Evolutionary conservation across 176 grass and related monocot species (phyloP), one percentile per base, ranked within the genome.

Genomic region (Juncus effusus): DNA sequence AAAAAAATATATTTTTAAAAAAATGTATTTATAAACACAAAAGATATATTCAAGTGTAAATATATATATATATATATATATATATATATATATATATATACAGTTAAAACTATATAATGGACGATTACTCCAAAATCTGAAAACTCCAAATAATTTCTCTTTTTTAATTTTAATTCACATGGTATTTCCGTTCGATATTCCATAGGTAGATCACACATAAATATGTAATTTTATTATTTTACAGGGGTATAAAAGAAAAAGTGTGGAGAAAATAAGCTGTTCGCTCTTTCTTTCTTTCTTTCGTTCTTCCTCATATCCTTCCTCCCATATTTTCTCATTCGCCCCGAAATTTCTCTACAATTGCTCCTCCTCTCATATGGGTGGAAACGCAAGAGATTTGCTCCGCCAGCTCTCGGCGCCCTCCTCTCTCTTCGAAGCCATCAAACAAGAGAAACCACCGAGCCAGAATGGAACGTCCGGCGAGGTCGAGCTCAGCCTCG

Each of bases 401-500:
- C 69, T 70, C 54, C 51, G 42, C 14, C 69, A 72, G 28, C 55
- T 72, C 37, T 60, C 69, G 28, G 55, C 54, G 41, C 12, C 8
- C 69, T 15, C 12, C 40, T 8, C 39, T n/a, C 40, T 58, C 38
- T 9, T 47, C 44, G 44, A 47, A 9, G 37, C 53, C 38, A 60
- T 60, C 16, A 72, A 72, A 65, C 62, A 15, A 16, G 68, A 72
- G 61, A 11, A n/a, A 13, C 28, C 11, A 13, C 6, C 7, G 11
- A 71, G 28, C 0, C 54, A 13, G 3, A 10, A 10, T 14, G 76
- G 42, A 74, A 38, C 51, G 1, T 38, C 42, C 7, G 78, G 78
- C 40, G 87, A 87, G 61, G 38, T 85, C 7, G 84, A 96, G 61
- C 87, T 96, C 0, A 85, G 67, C 54, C 79, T 96, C 16, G 84